phyloP scores from a whole-genome alignment of 2,329 filamentous ascomycete species.

The Cladosporium colombiae region DNA sequence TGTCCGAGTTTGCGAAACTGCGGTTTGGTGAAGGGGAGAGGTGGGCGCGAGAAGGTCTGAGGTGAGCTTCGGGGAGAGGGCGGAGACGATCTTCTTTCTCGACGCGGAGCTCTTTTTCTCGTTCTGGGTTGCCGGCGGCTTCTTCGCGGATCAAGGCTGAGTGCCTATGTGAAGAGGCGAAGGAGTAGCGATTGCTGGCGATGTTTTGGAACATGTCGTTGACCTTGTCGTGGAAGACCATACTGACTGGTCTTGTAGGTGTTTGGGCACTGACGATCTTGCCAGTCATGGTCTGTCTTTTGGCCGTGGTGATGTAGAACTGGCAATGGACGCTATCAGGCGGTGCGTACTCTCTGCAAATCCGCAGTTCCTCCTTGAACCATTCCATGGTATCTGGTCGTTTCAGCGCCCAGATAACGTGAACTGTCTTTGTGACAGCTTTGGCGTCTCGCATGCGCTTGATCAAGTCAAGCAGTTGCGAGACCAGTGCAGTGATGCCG shows the following conservation, averaged over 20 bases:
- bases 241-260: constrained; percentile 63
- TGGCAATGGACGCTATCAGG: constrained; percentile 88
- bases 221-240: constrained; percentile 79
- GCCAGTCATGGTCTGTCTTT: constrained; percentile 55
- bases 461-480: constrained; percentile 88
- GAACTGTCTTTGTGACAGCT: constrained; percentile 84
- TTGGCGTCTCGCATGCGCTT: constrained; percentile 95
- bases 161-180: constrained; percentile 60
- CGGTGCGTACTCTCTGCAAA: constrained; percentile 86
- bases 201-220: constrained; percentile 86
- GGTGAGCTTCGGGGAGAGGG: constrained; percentile 66
- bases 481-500: constrained; percentile 90
- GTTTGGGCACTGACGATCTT: constrained; percentile 53
- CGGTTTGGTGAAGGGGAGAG: constrained; percentile 36
- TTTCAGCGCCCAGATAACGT: constrained; percentile 93
- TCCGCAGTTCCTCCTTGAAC: constrained; percentile 93
- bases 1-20: constrained; percentile 47
- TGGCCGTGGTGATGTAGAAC: constrained; percentile 86
- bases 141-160: constrained; percentile 81
- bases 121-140: constrained; percentile 74
- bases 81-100: constrained; percentile 86
- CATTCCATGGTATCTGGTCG: constrained; percentile 92
- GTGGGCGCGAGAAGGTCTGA: constrained; percentile 33
- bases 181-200: constrained; percentile 65
- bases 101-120: constrained; percentile 73